phyloP scores from a whole-genome alignment of 768 basidiomycete genomes.

The Boletus barrowsii region DNA sequence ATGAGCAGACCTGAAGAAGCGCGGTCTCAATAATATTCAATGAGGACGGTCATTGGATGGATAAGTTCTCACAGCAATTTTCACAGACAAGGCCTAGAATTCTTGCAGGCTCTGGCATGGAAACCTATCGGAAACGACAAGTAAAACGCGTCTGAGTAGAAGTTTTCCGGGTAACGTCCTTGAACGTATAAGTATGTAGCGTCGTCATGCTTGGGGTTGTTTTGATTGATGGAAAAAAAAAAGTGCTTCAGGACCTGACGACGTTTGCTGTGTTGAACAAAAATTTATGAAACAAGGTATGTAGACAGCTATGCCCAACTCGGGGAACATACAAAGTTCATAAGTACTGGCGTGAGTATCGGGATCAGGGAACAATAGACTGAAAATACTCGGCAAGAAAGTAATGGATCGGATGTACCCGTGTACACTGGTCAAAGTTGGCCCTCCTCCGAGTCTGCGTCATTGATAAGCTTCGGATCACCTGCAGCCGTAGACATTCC shows the following conservation, averaged over 20 bases:
- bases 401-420: neutral
- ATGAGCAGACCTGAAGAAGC: conserved; percentile 6
- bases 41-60: neutral
- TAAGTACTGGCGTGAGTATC: neutral
- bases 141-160: no score
- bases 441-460: neutral
- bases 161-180: no score
- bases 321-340: no score
- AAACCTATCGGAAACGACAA: neutral
- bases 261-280: no score
- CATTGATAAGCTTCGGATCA: conserved; percentile 1
- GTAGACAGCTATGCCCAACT: no score
- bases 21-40: neutral
- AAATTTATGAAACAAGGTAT: no score
- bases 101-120: conserved; percentile 6
- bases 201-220: no score
- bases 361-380: neutral
- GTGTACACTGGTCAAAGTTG: neutral
- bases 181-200: no score
- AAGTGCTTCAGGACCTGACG: no score
- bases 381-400: neutral
- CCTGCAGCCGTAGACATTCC: conserved; percentile 14
- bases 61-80: conserved; percentile 6
- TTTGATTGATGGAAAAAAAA: no score
- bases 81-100: conserved; percentile 13